These are phyloP conservation scores for Phylloporus scabripes DNA, from an alignment of 768 basidiomycete species.

Conservation along the genomic window DNA sequence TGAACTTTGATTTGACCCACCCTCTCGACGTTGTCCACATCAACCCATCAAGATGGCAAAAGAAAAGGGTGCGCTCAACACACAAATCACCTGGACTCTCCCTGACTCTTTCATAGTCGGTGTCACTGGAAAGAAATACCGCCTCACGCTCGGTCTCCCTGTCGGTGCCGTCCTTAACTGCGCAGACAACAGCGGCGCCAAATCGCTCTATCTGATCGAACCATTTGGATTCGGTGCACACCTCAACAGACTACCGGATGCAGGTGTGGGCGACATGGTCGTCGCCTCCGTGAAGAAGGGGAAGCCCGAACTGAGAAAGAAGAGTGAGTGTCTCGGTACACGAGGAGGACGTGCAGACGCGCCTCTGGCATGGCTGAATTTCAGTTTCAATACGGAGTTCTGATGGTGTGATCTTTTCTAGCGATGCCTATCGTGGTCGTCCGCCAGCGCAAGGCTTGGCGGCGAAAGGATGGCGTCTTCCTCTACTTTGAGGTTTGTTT, in stretches of 20 bases:
- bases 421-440: conserved; percentile 97
- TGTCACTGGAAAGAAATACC: conserved; percentile 92
- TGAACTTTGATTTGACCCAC: conserved; percentile 16
- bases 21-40: conserved; percentile 3
- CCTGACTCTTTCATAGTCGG: conserved; percentile 31
- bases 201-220: conserved; percentile 92
- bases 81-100: background rate
- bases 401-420: conserved; percentile 29
- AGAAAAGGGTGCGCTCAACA: conserved; percentile 14
- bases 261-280: conserved; percentile 92
- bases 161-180: conserved; percentile 95
- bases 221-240: conserved; percentile 94
- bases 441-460: conserved; percentile 98
- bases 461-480: conserved; percentile 96
- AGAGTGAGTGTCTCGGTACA: conserved; percentile 59
- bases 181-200: conserved; percentile 99
- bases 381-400: background rate
- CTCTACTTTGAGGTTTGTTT: conserved; percentile 86
- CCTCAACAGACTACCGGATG: conserved; percentile 95
- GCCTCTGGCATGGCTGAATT: too few species aligned
- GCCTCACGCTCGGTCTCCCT: conserved; percentile 90
- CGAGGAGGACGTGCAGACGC: too few species aligned
- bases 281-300: conserved; percentile 99
- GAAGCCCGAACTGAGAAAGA: conserved; percentile 99
- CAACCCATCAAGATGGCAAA: conserved; percentile 20